Evolutionary conservation across 768 basidiomycete genomes (phyloP).

Genomic region (Tricholoma bakamatsutake): DNA sequence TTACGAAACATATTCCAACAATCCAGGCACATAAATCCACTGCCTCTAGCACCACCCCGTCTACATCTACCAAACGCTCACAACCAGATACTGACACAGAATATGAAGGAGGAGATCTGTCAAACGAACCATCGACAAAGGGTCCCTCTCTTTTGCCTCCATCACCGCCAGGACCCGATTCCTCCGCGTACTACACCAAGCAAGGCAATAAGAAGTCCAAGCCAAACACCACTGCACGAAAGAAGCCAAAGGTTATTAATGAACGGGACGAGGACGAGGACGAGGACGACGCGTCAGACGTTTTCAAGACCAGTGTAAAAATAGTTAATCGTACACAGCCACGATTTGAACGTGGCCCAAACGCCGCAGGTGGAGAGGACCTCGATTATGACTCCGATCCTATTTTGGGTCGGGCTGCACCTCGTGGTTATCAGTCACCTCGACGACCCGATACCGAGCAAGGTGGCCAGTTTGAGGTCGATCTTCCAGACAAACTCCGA

Average conservation of each 20-base stretch:
- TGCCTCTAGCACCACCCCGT: not conserved
- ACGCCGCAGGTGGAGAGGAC: conserved; percentile 20
- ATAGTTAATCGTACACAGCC: conserved; percentile 25
- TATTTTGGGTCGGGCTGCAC: conserved; percentile 26
- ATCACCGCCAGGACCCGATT: conserved; percentile 52
- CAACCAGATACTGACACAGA: conserved; percentile 29
- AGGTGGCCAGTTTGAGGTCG: conserved; percentile 41
- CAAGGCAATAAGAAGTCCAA: conserved; percentile 35
- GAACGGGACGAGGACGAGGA: conserved; percentile 19
- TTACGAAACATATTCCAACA: not conserved
- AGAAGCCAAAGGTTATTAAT: conserved; percentile 42
- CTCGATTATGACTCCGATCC: conserved; percentile 28
- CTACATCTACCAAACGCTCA: conserved; percentile 36
- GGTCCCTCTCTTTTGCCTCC: conserved; percentile 50
- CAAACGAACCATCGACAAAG: conserved; percentile 2
- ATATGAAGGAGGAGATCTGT: conserved; percentile 9
- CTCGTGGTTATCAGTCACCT: conserved; percentile 22
- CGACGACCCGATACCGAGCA: conserved; percentile 12
- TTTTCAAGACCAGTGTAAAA: conserved; percentile 26
- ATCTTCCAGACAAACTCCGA: conserved; percentile 62
- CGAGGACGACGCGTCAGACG: conserved; percentile 24
- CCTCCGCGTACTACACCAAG: conserved; percentile 20
- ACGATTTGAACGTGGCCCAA: conserved; percentile 13
- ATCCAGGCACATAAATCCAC: not conserved
- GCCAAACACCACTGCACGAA: conserved; percentile 26